phyloP scores from a whole-genome alignment of 805 yeast genomes.

The Diddensiella caesifluorescens region DNA sequence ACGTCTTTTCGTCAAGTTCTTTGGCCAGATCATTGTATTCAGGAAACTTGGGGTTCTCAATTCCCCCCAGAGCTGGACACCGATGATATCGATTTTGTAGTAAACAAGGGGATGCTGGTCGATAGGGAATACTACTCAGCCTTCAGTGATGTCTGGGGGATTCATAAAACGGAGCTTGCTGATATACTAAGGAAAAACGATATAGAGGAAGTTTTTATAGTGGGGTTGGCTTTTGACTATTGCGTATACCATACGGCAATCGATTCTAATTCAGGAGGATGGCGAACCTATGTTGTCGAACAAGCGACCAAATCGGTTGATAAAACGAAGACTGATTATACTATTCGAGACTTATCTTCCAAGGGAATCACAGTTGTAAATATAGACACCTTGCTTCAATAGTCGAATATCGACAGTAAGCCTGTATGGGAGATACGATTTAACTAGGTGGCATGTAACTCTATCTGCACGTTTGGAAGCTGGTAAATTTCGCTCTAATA shows the following conservation, averaged over 20 bases:
- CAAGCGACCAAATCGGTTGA: slow-evolving; percentile 45
- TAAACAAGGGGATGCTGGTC: slow-evolving; percentile 64
- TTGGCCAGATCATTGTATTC: slow-evolving; percentile 94
- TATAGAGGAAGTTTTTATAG: slow-evolving; percentile 61
- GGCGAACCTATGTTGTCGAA: slow-evolving; percentile 53
- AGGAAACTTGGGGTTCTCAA: slow-evolving; percentile 59
- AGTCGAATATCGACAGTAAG: no score
- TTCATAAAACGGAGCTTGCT: slow-evolving; percentile 62
- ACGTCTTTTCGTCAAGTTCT: slow-evolving; percentile 41
- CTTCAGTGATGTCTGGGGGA: slow-evolving; percentile 72
- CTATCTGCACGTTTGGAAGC: no score
- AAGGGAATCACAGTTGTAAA: neutral
- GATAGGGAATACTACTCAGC: slow-evolving; percentile 87
- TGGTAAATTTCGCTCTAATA: no score
- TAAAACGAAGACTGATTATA: neutral
- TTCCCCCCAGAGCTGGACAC: slow-evolving; percentile 48
- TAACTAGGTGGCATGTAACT: no score
- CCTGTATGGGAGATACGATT: no score
- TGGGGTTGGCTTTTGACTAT: slow-evolving; percentile 81
- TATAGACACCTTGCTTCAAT: neutral
- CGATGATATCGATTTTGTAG: slow-evolving; percentile 32
- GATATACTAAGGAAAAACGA: slow-evolving; percentile 40
- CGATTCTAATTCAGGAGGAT: slow-evolving; percentile 61
- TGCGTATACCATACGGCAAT: slow-evolving; percentile 77
- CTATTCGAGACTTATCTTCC: neutral